Evolutionary conservation across 306 rosid species (phyloP), one percentile per base, ranked within the genome.

Genomic region (Acmispon strigosus): DNA sequence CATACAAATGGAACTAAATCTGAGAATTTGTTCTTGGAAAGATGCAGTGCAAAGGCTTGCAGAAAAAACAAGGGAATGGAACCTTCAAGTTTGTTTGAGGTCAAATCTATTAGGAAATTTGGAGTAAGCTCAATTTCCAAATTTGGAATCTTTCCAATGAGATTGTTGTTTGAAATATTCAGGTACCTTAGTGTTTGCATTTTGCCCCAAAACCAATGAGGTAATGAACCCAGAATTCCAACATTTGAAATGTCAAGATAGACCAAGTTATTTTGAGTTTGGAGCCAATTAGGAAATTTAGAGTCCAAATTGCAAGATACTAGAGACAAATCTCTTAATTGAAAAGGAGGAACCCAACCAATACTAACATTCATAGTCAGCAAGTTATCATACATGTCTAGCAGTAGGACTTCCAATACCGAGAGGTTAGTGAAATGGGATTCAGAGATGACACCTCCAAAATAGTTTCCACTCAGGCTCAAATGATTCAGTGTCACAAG

Each of bases 321-420:
- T n/a, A 64, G 19, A 13, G 1, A 2, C 57, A 65, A 15, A 3
- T 1, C 0, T 1, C 0, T 0, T 3, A 65, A 27, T 65, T 47
- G 71, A 0, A 65, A 65, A 47, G 71, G 71, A 47, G 57, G 57
- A 27, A 65, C 24, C 71, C 71, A 65, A 2, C n/a, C 15, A 27
- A 6, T 2, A 37, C 4, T 3, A 47, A 63, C 4, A 14, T 43
- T 63, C 32, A 63, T 4, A 4, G 54, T 24, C 12, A 44, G 0
- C 1, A 54, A 63, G 42, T 63, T 63, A 32, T 22, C 2, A 13
- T 42, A 63, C 2, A 44, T 20, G 37, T 7, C 7, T 27, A 65
- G 16, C 1, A 9, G 0, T 32, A 32, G 37, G 37, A 32, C 8
- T 32, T 32, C 37, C 37, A 32, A 32, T 32, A 7, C 1, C 0